phyloP scores from a whole-genome alignment of 768 basidiomycete species.

The Chalciporus pseudorubinellus region DNA sequence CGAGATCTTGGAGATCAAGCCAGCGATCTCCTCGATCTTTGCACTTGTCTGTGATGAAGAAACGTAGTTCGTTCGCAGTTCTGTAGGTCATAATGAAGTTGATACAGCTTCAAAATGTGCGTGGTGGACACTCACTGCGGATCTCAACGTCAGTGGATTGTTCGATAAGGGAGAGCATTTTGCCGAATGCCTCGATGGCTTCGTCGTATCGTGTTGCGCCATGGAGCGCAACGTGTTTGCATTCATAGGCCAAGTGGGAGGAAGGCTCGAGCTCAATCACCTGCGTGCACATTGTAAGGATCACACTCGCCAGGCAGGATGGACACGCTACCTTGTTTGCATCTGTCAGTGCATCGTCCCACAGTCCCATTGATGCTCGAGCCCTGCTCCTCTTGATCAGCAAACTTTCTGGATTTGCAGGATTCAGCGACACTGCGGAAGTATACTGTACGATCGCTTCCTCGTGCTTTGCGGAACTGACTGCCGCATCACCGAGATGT shows the following conservation, averaged over 20 bases:
- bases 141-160: neutral
- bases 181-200: constrained; percentile 1
- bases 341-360: constrained; percentile 9
- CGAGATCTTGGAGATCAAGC: neutral
- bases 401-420: neutral
- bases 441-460: constrained; percentile 1
- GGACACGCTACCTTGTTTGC: constrained; percentile 4
- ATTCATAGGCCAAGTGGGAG: neutral
- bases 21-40: neutral
- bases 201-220: constrained; percentile 1
- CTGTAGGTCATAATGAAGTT: neutral
- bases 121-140: neutral
- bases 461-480: neutral
- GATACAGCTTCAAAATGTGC: too few species aligned
- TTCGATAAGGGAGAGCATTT: constrained; percentile 4
- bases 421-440: neutral
- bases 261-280: neutral
- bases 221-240: neutral
- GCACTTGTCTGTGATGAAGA: neutral
- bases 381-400: constrained; percentile 9
- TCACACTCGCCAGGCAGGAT: neutral
- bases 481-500: neutral
- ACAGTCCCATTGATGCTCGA: neutral
- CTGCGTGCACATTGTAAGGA: neutral
- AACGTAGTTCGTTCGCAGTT: neutral